Percentiles rank a stretch among this genome's conserved stretches.
Evolutionary conservation across 2,329 filamentous ascomycete genomes (phyloP).

Genomic region (Fusarium anthophilum): DNA sequence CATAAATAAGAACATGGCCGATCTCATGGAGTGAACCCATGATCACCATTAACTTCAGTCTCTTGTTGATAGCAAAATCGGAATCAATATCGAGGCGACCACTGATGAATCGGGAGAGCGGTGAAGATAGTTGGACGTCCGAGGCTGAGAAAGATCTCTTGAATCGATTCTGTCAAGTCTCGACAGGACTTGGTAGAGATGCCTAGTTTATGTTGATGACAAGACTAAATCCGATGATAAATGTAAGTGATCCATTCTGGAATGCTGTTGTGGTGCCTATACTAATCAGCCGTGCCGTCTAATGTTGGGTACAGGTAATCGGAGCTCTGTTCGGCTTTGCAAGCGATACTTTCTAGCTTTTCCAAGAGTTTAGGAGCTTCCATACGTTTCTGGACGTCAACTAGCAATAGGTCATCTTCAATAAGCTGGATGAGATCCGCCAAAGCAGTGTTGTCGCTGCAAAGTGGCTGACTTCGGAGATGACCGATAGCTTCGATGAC

Average conservation of each 20-base stretch:
- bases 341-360: neutral
- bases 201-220: accelerated
- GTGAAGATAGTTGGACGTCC: no score
- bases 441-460: neutral
- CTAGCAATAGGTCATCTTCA: neutral
- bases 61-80: no score
- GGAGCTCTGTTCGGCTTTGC: neutral
- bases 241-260: accelerated
- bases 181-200: neutral
- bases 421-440: slow-evolving; percentile 5
- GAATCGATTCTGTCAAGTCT: no score
- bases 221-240: neutral
- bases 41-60: no score
- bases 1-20: no score
- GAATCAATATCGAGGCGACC: no score
- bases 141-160: no score
- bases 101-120: no score
- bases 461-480: neutral
- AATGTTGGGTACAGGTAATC: neutral
- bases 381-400: neutral
- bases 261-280: neutral
- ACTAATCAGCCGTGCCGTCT: neutral
- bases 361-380: neutral
- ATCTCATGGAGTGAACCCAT: no score
- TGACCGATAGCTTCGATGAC: neutral